phyloP scores from a whole-genome alignment of 371 early-diverging fungal genomes.

The Capillidium heterosporum region DNA sequence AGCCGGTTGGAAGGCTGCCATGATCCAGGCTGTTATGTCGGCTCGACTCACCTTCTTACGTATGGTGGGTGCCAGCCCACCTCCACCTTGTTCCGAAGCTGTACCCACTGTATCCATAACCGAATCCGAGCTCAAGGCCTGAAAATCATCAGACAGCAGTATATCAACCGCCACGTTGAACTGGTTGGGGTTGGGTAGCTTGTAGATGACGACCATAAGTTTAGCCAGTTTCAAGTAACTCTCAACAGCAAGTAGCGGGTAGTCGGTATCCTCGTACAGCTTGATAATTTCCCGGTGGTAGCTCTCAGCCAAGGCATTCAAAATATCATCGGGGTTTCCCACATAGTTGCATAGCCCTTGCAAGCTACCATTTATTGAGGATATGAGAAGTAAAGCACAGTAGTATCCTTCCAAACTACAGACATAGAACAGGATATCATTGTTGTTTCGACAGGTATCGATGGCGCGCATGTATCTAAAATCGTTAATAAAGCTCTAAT shows the following conservation, averaged over 20 bases:
- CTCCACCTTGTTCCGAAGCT: background rate
- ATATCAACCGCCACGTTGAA: background rate
- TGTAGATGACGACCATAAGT: background rate
- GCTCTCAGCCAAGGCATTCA: background rate
- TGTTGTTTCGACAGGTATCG: background rate
- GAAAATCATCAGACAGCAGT: background rate
- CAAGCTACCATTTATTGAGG: background rate
- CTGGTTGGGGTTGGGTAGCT: background rate
- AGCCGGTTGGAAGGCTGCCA: background rate
- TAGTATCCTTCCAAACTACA: constrained; percentile 1
- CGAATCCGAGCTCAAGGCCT: no score
- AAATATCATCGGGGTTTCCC: background rate
- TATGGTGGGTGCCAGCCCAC: no score
- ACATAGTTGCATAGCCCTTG: background rate
- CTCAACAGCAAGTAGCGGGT: background rate
- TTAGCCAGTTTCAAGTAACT: background rate
- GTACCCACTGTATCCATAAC: no score
- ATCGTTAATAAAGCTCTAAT: background rate
- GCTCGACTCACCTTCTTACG: background rate
- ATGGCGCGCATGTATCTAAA: constrained; percentile 2
- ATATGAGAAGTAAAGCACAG: background rate
- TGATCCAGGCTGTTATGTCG: background rate
- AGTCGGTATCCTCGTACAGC: background rate
- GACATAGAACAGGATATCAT: background rate
- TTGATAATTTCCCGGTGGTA: background rate